phyloP scores from a whole-genome alignment of 352 stramenopile species.

The Blastocystis sp. region DNA sequence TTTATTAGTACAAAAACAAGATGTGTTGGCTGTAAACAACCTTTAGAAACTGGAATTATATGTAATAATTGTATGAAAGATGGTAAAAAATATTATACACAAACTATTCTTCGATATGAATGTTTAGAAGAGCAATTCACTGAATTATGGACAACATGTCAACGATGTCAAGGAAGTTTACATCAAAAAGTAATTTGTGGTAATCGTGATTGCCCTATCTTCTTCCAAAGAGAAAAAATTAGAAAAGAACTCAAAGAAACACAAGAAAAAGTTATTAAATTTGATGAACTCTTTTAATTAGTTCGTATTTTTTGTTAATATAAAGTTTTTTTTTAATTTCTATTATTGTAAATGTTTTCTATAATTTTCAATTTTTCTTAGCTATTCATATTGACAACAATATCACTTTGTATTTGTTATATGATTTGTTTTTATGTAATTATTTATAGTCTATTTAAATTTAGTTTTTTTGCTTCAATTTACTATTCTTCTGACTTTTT shows the following conservation, averaged over 20 bases:
- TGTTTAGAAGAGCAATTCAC: conserved; percentile 75
- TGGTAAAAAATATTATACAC: conserved; percentile 75
- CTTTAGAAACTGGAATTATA: conserved; percentile 62
- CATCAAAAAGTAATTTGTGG: conserved; percentile 73
- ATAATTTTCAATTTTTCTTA: too few species aligned
- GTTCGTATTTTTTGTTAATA: conserved; percentile 46
- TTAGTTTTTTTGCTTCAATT: too few species aligned
- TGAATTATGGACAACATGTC: conserved; percentile 85
- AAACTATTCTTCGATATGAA: conserved; percentile 71
- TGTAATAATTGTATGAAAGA: conserved; percentile 75
- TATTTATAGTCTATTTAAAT: too few species aligned
- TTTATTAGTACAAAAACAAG: conserved; percentile 91
- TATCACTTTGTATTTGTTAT: too few species aligned
- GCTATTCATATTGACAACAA: too few species aligned
- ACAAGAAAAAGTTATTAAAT: conserved; percentile 74
- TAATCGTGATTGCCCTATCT: conserved; percentile 94
- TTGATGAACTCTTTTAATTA: conserved; percentile 58
- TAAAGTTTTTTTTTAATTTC: conserved; percentile 37
- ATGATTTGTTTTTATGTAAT: too few species aligned
- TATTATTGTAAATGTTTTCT: too few species aligned
- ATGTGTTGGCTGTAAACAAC: conserved; percentile 80
- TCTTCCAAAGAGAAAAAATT: conserved; percentile 98
- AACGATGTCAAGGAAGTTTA: conserved; percentile 88
- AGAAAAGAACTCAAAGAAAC: conserved; percentile 83
- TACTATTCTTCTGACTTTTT: too few species aligned